These are phyloP conservation scores for Poa pratensis DNA, from an alignment of 176 grass and related monocot genomes.

Conservation along the genomic window DNA sequence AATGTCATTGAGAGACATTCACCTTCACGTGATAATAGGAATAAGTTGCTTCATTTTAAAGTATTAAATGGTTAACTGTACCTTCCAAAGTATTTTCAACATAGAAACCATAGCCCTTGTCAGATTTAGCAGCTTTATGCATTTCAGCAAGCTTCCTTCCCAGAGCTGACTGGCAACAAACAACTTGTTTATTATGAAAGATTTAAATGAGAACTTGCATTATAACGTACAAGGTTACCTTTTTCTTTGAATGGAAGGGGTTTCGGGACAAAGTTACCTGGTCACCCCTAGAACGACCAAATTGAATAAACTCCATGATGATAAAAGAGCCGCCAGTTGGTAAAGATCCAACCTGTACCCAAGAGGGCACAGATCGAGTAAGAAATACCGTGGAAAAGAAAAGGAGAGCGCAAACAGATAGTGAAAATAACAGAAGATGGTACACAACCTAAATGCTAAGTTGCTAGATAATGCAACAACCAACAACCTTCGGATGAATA, in stretches of 20 bases:
- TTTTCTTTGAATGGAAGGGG: conserved; percentile 29
- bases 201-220: background rate
- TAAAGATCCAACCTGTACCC: conserved; percentile 67
- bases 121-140: conserved; percentile 76
- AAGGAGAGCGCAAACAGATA: background rate
- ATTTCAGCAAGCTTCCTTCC: conserved; percentile 85
- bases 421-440: conserved; percentile 4
- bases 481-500: background rate
- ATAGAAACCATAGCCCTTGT: conserved; percentile 69
- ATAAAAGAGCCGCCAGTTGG: conserved; percentile 88
- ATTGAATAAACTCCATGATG: conserved; percentile 97
- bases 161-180: conserved; percentile 61
- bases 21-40: background rate
- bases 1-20: background rate
- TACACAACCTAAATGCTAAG: background rate
- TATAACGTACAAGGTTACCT: background rate
- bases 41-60: background rate
- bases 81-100: conserved; percentile 85
- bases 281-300: conserved; percentile 69
- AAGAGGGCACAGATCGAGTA: background rate
- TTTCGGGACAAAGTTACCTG: conserved; percentile 63
- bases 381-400: conserved; percentile 7
- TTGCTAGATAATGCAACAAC: background rate
- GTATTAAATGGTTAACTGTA: background rate
- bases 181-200: conserved; percentile 25